Conservation (phyloP, 805 yeast species). For the Yueomyces sp. region DNA sequence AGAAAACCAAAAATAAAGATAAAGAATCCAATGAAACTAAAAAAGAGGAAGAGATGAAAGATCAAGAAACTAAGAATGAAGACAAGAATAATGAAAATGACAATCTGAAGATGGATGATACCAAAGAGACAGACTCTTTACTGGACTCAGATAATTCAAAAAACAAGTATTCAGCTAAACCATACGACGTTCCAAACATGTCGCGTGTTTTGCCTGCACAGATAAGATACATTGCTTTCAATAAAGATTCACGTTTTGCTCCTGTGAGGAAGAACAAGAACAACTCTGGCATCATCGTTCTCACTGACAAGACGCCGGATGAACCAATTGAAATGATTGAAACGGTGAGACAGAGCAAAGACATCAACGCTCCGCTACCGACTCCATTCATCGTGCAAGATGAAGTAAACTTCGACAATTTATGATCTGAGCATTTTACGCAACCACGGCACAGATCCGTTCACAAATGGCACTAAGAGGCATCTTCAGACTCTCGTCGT, state of each 20-base stretch:
- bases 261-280: constrained; percentile 74
- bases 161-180: constrained; percentile 44
- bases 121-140: constrained; percentile 2
- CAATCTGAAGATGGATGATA: constrained; percentile 8
- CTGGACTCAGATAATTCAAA: constrained; percentile 22
- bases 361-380: constrained; percentile 53
- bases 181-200: constrained; percentile 64
- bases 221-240: constrained; percentile 67
- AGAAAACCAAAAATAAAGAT: constrained; percentile 42
- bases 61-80: constrained; percentile 15
- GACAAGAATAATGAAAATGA: constrained; percentile 4
- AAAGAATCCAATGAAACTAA: constrained; percentile 27
- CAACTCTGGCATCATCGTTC: constrained; percentile 55
- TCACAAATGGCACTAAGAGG: too few species aligned
- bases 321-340: constrained; percentile 56
- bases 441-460: too few species aligned
- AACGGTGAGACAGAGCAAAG: constrained; percentile 69
- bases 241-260: constrained; percentile 58
- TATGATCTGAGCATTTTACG: background rate
- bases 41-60: constrained; percentile 15
- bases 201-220: constrained; percentile 86
- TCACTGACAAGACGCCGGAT: constrained; percentile 48
- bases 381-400: constrained; percentile 22
- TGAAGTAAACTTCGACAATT: constrained; percentile 13
- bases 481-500: too few species aligned